Evolutionary conservation across 306 rosid genomes (phyloP), one percentile per base, ranked within the genome.

Genomic region (Cicer cuneatum): DNA sequence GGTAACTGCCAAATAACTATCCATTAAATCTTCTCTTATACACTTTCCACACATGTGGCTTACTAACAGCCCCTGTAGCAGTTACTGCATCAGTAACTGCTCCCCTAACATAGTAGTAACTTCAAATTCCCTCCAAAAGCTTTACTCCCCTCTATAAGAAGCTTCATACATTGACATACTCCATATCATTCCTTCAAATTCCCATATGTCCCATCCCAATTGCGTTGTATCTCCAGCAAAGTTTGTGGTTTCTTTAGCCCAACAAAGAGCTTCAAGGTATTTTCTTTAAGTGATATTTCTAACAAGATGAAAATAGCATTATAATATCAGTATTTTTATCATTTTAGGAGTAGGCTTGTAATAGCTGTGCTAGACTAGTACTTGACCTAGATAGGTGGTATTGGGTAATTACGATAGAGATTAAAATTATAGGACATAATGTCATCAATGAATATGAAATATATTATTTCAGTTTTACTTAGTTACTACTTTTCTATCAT

Each of bases 331-430:
- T 18, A 37, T 41, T 53, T 46, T 61, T 46, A 24, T 10, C 12
- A 3, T 19, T 63, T 64, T 10, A 56, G 54, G 66, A 24, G 61
- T 75, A 65, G 43, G 37, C 47, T 38, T 49, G 72, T 64, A 65
- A 40, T n/a, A 8, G 2, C 40, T 65, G 72, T 56, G 19, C 56
- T 15, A 33, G 4, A 40, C 51, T 37, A 8, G 53, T 37, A 40
- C 33, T 74, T 62, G 15, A 39, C 64, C 40, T n/a, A 63, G 61
- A 19, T n/a, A 74, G 18, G 72, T 49, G 33, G 35, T 13, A 75
- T 9, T 10, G 9, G 3, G 10, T 60, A 45, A 43, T 45, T 21
- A 29, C 19, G 39, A 47, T 5, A 48, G 78, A 6, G 13, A 73
- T 73, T 73, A 21, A 24, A 24, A 24, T 24, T 24, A 40, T 43